Conservation (phyloP, 352 stramenopile species). For the Bremia lactucae region DNA sequence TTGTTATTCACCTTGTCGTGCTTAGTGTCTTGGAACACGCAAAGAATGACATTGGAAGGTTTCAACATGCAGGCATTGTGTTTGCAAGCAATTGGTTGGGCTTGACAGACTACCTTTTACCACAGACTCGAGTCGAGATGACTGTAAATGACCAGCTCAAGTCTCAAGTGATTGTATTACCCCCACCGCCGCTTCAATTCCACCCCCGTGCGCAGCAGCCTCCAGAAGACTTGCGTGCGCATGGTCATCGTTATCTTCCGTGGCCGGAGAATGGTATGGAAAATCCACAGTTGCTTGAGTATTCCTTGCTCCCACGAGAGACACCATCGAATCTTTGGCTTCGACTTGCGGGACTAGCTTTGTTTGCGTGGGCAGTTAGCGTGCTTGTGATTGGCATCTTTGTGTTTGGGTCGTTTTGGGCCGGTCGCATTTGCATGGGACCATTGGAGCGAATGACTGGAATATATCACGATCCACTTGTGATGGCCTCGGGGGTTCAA, state of each 20-base stretch:
- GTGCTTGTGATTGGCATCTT: slow-evolving; percentile 46
- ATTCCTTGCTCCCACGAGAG: slow-evolving; percentile 48
- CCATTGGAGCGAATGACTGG: slow-evolving; percentile 61
- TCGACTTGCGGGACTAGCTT: slow-evolving; percentile 38
- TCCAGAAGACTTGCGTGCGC: slow-evolving; percentile 53
- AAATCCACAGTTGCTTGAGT: slow-evolving; percentile 54
- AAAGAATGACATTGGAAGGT: slow-evolving; percentile 77
- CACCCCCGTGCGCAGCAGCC: slow-evolving; percentile 60
- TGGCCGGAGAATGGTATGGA: slow-evolving; percentile 80
- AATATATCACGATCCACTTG: slow-evolving; percentile 65
- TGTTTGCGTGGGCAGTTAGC: slow-evolving; percentile 53
- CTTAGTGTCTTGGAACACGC: slow-evolving; percentile 89
- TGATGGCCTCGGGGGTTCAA: slow-evolving; percentile 59
- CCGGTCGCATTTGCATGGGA: slow-evolving; percentile 53
- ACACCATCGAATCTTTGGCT: slow-evolving; percentile 39
- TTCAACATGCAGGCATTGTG: slow-evolving; percentile 55
- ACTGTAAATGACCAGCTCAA: slow-evolving; percentile 23
- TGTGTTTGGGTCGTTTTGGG: slow-evolving; percentile 58
- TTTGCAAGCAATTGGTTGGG: slow-evolving; percentile 53
- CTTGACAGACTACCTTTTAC: slow-evolving; percentile 59
- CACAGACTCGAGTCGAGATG: slow-evolving; percentile 34
- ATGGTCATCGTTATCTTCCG: slow-evolving; percentile 66
- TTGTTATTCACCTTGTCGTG: slow-evolving; percentile 92
- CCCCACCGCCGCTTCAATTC: slow-evolving; percentile 69
- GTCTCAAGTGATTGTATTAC: slow-evolving; percentile 34